Evolutionary conservation across 768 basidiomycete species (phyloP), one percentile per base, ranked within the genome.

Genomic region (Porpolomopsis calyptriformis): DNA sequence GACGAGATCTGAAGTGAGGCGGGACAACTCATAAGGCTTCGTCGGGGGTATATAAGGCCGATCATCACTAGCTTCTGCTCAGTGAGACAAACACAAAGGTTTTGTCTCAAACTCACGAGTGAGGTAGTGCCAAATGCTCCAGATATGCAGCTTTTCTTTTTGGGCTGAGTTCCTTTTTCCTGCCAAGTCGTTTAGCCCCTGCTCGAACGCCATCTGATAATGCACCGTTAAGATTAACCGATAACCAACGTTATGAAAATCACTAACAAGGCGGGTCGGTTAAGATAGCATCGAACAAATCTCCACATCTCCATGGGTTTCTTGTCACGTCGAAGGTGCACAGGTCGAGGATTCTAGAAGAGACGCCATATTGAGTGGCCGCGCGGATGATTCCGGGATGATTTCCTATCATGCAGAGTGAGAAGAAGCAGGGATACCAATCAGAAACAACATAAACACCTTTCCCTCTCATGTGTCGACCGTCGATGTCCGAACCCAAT

Each of bases 391-490:
- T 75, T 0, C 93, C 93, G 0, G 89, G 80, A 1, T 60, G 57
- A 29, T 64, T 64, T 52, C 62, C 73, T 73, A 44, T 16, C 39
- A 43, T 11, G 43, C 11, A 31, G 36, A 0, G 27, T 29, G 38
- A 18, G 10, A 18, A 12, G 9, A 27, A 12, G 37, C 11, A 2
- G 18, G 11, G 11, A 10, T 9, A 38, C n/a, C 25, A 43, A 22
- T 29, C 4, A 14, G 5, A 12, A 38, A 35, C 43, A 10, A 33
- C 4, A 4, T n/a, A 50, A 63, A 44, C 52, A 84, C 91, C 76
- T 74, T 89, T 94, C 14, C 96, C 96, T 49, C 91, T 72, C 85
- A 98, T 93, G 59, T 98, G 94, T 34, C 96, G 74, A 0, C 96
- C 96, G 57, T 98, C 94, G 40, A 99, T 97, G 60, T 98, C 96